Evolutionary conservation across 148 eudicot species (phyloP), one percentile per base, ranked within the genome.

Genomic region (Limonium bicolor): DNA sequence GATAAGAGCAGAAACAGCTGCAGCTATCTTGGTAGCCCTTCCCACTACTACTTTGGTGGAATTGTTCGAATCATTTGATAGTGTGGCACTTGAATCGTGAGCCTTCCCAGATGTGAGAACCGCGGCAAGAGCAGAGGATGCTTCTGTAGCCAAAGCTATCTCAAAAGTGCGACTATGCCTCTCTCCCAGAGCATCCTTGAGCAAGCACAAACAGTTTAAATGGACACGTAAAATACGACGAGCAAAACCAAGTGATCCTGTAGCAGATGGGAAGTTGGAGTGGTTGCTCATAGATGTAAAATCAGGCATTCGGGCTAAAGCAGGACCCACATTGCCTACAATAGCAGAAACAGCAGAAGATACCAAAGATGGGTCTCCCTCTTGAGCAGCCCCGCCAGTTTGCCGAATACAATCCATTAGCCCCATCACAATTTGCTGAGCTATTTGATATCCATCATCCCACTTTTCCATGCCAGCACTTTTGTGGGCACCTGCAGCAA

Each of bases 321-420:
- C 78, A 5, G 65, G 75, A 33, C 95, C 93, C 31, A 92, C 70
- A 67, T 67, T 92, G 43, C 58, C 61, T 13, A 85, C 88, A 59
- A 92, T 78, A 46, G 99, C 87, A 68, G 94, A 72, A 51, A 92
- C 86, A 14, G 99, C 99, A 35, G 87, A 92, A 26, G 99, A 73
- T 26, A 92, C 94, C 70, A 92, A 60, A 48, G 82, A 69, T 22
- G 99, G 99, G 50, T 92, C 99, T 38, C 99, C 99, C 81, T 92
- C 99, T 68, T 92, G 99, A 53, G 95, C 95, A 54, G 99, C 99
- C 38, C 99, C 99, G 24, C 99, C 99, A 17, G 99, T 92, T 61
- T 81, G 95, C 59, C 80, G 76, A 51, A 92, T 85, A 69, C 86
- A 85, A n/a, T 85, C 95, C 78, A 85, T 73, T 20, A 92, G 57